These are phyloP conservation scores for Talaromyces sp. DNA, from an alignment of 2,329 filamentous ascomycete genomes.

Conservation along the genomic window DNA sequence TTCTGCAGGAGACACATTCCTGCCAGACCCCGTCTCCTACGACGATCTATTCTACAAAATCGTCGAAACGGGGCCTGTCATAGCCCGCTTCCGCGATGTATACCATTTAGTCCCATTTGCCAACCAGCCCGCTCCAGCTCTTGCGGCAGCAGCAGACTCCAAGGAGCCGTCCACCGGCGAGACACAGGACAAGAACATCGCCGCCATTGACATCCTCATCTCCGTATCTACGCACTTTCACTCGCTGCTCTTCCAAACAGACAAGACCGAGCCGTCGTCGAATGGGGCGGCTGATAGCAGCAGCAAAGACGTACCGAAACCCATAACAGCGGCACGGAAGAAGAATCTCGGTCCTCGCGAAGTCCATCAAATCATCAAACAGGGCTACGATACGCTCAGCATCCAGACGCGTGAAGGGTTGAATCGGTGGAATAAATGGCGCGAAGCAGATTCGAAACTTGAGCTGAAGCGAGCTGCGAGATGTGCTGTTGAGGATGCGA, in stretches of 20 bases:
- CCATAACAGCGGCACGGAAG: slow-evolving; percentile 35
- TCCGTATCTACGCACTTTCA: slow-evolving; percentile 79
- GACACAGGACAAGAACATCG: slow-evolving; percentile 36
- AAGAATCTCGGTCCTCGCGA: slow-evolving; percentile 75
- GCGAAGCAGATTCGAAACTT: slow-evolving; percentile 79
- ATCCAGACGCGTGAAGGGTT: slow-evolving; percentile 84
- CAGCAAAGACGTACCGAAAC: slow-evolving; percentile 20
- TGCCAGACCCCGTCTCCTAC: slow-evolving; percentile 80
- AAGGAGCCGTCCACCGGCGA: slow-evolving; percentile 14
- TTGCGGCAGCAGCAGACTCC: slow-evolving; percentile 24
- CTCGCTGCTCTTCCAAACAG: slow-evolving; percentile 58
- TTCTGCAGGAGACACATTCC: slow-evolving; percentile 81
- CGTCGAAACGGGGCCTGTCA: slow-evolving; percentile 79
- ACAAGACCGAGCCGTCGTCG: slow-evolving; percentile 39
- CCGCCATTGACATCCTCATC: slow-evolving; percentile 78
- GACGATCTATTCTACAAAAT: slow-evolving; percentile 99
- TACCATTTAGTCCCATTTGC: slow-evolving; percentile 48
- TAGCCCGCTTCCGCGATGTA: slow-evolving; percentile 74
- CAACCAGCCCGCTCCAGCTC: slow-evolving; percentile 9
- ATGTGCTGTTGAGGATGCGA: slow-evolving; percentile 67
- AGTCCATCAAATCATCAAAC: slow-evolving; percentile 87
- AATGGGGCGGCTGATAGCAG: slow-evolving; percentile 17
- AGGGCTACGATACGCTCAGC: slow-evolving; percentile 90
- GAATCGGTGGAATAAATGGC: slow-evolving; percentile 77
- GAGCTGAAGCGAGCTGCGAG: slow-evolving; percentile 84